Evolutionary conservation across 164 flowering plant species (phyloP).

Genomic region (Vitis amurensis): DNA sequence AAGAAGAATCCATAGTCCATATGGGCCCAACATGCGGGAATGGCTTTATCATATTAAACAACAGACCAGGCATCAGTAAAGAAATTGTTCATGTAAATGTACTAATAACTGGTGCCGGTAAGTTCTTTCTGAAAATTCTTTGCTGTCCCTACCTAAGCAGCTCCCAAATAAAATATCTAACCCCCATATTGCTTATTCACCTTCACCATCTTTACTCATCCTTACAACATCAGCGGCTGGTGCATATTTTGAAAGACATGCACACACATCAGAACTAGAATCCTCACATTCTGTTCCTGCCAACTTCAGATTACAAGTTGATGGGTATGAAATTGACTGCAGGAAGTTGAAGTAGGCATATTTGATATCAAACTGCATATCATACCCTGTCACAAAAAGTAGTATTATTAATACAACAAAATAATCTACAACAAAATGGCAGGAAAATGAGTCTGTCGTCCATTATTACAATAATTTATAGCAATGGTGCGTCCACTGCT

Average conservation of each 20-base stretch:
- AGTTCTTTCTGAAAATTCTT: too few species aligned
- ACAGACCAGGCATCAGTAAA: too few species aligned
- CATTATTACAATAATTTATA: conserved; percentile 75
- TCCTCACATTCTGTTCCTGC: conserved; percentile 3
- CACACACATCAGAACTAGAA: background rate
- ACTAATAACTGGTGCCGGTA: too few species aligned
- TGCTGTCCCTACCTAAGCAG: too few species aligned
- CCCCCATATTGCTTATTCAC: background rate
- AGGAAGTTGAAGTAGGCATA: conserved; percentile 92
- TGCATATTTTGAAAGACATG: background rate
- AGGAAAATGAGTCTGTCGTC: background rate
- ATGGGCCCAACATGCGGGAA: too few species aligned
- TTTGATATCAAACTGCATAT: conserved; percentile 94
- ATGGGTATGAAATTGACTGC: conserved; percentile 49
- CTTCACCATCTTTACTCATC: background rate
- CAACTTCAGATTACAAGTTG: conserved; percentile 8
- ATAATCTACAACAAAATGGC: too few species aligned
- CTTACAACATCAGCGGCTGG: background rate
- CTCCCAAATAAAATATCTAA: too few species aligned
- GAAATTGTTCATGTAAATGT: too few species aligned
- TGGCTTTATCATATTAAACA: too few species aligned
- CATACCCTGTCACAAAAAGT: conserved; percentile 76
- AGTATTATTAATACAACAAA: background rate
- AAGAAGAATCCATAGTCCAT: too few species aligned
- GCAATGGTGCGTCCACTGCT: conserved; percentile 75